phyloP scores from a whole-genome alignment of 2,329 filamentous ascomycete genomes.

The Penicillium sp. region DNA sequence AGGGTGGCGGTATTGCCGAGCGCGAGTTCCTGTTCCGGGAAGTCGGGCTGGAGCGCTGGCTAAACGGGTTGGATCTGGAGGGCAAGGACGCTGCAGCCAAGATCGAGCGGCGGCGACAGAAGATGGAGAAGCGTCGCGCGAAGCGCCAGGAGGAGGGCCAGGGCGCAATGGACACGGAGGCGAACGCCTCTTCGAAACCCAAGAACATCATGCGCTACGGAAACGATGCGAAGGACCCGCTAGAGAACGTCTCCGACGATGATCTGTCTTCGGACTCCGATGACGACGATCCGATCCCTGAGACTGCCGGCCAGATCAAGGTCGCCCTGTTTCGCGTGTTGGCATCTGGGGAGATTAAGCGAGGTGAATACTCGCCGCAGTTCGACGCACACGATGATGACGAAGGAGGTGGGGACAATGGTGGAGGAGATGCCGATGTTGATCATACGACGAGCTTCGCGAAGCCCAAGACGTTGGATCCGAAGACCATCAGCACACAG shows the following conservation, averaged over 20 bases:
- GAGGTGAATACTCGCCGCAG: constrained; percentile 95
- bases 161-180: constrained; percentile 45
- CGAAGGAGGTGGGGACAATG: constrained; percentile 62
- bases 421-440: constrained; percentile 72
- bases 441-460: constrained; percentile 98
- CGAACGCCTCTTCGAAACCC: constrained; percentile 30
- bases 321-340: constrained; percentile 93
- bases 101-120: constrained; percentile 61
- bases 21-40: constrained; percentile 96
- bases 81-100: constrained; percentile 87
- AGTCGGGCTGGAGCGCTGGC: constrained; percentile 91
- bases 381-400: constrained; percentile 97
- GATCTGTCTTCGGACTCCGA: constrained; percentile 68
- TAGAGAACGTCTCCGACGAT: constrained; percentile 71
- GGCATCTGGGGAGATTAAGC: constrained; percentile 94
- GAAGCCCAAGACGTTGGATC: constrained; percentile 92
- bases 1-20: constrained; percentile 92
- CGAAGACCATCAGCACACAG: constrained; percentile 96
- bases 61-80: constrained; percentile 93
- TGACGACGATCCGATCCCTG: constrained; percentile 78
- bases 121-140: constrained; percentile 79
- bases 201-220: constrained; percentile 75
- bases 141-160: constrained; percentile 66
- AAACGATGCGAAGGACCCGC: constrained; percentile 68
- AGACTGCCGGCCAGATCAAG: constrained; percentile 96